phyloP scores from a whole-genome alignment of 1,284 basidiomycete genomes.

The Golubevia pallescens region DNA sequence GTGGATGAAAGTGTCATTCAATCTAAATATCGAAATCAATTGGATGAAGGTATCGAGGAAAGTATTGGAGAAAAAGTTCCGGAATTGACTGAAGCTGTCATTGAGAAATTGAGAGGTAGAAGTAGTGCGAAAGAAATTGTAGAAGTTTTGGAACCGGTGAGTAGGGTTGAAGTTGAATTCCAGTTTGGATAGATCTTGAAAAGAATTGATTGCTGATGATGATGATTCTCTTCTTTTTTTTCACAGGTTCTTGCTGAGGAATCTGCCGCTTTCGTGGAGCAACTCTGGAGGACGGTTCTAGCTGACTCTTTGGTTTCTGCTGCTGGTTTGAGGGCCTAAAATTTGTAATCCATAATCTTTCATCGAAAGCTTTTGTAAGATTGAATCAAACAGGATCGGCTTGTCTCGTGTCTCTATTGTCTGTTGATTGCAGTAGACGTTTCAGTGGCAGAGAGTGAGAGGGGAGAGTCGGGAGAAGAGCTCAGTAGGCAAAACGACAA shows the following conservation, averaged over 20 bases:
- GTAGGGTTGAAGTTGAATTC: slow-evolving; percentile 7
- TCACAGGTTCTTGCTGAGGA: slow-evolving; percentile 48
- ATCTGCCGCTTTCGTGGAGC: slow-evolving; percentile 38
- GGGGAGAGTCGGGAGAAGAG: too few species aligned
- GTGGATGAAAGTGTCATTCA: slow-evolving; percentile 29
- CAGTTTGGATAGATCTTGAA: not conserved
- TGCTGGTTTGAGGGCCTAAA: slow-evolving; percentile 10
- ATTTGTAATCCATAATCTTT: slow-evolving; percentile 19
- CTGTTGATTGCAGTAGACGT: too few species aligned
- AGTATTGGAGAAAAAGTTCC: slow-evolving; percentile 50
- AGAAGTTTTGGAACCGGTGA: slow-evolving; percentile 46
- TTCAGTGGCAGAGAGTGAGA: too few species aligned
- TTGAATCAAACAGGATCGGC: too few species aligned
- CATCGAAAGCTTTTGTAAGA: too few species aligned
- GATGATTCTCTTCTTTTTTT: not conserved
- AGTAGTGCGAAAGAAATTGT: slow-evolving; percentile 22
- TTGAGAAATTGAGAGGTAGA: slow-evolving; percentile 30
- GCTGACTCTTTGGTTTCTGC: slow-evolving; percentile 33
- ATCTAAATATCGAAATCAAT: slow-evolving; percentile 25
- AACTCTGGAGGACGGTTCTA: slow-evolving; percentile 44
- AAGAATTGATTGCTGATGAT: not conserved
- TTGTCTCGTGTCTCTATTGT: too few species aligned
- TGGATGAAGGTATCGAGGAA: slow-evolving; percentile 41
- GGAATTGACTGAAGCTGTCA: slow-evolving; percentile 37
- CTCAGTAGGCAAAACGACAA: too few species aligned